Conservation (phyloP, 2,329 filamentous ascomycete genomes). For the Xylariomycetidae sp. region DNA sequence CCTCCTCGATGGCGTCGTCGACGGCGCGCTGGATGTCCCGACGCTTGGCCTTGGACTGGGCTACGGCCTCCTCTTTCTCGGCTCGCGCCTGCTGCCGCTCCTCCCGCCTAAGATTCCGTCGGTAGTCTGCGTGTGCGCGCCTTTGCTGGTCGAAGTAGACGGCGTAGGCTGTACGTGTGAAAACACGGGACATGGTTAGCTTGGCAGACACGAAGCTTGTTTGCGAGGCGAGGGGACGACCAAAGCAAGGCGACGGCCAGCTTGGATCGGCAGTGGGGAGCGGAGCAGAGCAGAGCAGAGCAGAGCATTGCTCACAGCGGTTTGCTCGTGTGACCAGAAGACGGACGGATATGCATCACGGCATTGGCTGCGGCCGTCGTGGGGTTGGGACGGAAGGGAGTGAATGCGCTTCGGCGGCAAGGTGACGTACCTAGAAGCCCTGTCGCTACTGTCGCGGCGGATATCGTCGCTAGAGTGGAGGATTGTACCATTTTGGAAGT, state of each 20-base stretch:
- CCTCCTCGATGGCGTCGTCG: constrained; percentile 78
- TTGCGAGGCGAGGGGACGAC: background rate
- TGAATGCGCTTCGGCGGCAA: too few species aligned
- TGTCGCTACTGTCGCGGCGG: constrained; percentile 54
- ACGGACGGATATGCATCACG: too few species aligned
- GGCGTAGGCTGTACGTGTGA: constrained; percentile 47
- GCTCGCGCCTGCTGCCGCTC: constrained; percentile 65
- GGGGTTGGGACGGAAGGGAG: too few species aligned
- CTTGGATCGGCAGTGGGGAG: too few species aligned
- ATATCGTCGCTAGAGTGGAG: constrained; percentile 53
- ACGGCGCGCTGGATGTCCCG: constrained; percentile 70
- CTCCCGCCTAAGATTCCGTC: constrained; percentile 64
- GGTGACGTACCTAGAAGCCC: constrained; percentile 50
- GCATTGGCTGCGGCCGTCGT: too few species aligned
- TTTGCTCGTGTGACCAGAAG: too few species aligned
- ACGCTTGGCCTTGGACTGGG: constrained; percentile 59
- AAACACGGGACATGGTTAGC: constrained; percentile 10
- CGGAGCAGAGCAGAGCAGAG: too few species aligned
- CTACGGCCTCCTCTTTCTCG: constrained; percentile 66
- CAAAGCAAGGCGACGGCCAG: background rate
- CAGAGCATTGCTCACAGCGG: too few species aligned
- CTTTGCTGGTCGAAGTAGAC: constrained; percentile 65
- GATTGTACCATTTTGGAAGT: constrained; percentile 39
- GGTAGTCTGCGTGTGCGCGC: constrained; percentile 58
- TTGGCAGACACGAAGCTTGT: constrained; percentile 3